Evolutionary conservation across 2,329 filamentous ascomycete genomes (phyloP).

Genomic region (Curvularia lunata): DNA sequence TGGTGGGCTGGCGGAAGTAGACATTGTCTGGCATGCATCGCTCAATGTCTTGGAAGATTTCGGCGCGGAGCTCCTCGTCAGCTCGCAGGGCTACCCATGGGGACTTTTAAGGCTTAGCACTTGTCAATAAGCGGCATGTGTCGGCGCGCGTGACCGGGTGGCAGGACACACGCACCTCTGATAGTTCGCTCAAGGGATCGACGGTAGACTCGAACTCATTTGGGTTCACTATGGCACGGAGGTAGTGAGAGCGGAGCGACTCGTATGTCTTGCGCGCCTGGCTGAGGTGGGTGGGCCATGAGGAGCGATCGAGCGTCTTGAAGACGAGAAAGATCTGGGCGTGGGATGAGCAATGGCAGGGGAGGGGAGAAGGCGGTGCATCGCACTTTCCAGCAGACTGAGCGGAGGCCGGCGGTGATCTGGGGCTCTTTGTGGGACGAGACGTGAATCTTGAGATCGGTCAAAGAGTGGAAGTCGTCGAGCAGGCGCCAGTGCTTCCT

Average conservation of each 20-base stretch:
- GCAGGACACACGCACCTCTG: slow-evolving; percentile 58
- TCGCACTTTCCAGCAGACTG: slow-evolving; percentile 87
- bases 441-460: slow-evolving; percentile 47
- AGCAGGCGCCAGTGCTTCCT: slow-evolving; percentile 48
- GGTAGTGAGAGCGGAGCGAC: slow-evolving; percentile 73
- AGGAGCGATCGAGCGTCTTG: slow-evolving; percentile 65
- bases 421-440: slow-evolving; percentile 46
- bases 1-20: slow-evolving; percentile 81
- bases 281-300: slow-evolving; percentile 72
- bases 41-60: slow-evolving; percentile 94
- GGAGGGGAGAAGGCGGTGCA: not conserved
- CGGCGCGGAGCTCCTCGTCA: slow-evolving; percentile 82
- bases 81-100: slow-evolving; percentile 87
- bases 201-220: slow-evolving; percentile 75
- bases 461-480: slow-evolving; percentile 46
- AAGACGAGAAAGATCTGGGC: slow-evolving; percentile 80
- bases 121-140: slow-evolving; percentile 49
- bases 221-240: slow-evolving; percentile 83
- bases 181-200: slow-evolving; percentile 87
- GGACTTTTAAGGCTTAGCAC: slow-evolving; percentile 69
- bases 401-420: slow-evolving; percentile 72
- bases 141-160: slow-evolving; percentile 23
- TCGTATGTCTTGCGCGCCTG: slow-evolving; percentile 77
- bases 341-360: slow-evolving; percentile 4
- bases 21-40: slow-evolving; percentile 87